Evolutionary conservation across 1,284 basidiomycete species (phyloP), one percentile per base, ranked within the genome.

Genomic region (Cutaneotrichosporon sp.): DNA sequence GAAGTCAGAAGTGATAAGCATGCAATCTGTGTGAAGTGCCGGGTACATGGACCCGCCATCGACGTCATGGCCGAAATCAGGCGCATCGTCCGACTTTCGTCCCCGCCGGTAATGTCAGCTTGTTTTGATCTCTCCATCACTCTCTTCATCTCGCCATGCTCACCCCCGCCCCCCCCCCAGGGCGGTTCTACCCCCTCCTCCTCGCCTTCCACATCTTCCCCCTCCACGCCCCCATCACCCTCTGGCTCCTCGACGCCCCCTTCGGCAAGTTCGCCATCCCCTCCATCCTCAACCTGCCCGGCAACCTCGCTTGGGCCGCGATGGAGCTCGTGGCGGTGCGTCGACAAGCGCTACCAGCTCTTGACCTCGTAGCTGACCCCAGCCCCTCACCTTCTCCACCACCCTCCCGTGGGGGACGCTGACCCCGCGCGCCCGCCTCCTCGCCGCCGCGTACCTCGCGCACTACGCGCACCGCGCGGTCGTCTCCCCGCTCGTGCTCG

Each of bases 391-490:
- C 11, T 56, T 46, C 46, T 56, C 33, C 81, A 79, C 80, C 82
- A 84, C 70, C 74, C 81, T 63, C 81, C 8, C 16, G 8, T 42
- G 8, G 18, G 22, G 10, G 11, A 9, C 34, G 13, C 51, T 53
- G 10, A 25, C 20, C 33, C 38, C n/a, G 9, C 27, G 54, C 25
- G 51, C 33, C 4, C 7, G n/a, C 3, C 16, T 59, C 25, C 58
- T 71, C 0, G 54, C 62, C 2, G 47, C 22, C 3, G 42, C 89
- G 56, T 95, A 85, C 76, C 74, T 92, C 49, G 67, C 84, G 1
- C 93, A 97, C 81, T 97, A 97, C 77, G 67, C 84, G 55, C 92
- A 95, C 77, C 88, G 94, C 43, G 87, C 92, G 4, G 62, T 97
- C 61, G 74, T 95, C 33, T 89, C 87, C 1, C 94, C 94, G 7